Evolutionary conservation across 1,284 basidiomycete species (phyloP).

Genomic region (Golubevia sp.): DNA sequence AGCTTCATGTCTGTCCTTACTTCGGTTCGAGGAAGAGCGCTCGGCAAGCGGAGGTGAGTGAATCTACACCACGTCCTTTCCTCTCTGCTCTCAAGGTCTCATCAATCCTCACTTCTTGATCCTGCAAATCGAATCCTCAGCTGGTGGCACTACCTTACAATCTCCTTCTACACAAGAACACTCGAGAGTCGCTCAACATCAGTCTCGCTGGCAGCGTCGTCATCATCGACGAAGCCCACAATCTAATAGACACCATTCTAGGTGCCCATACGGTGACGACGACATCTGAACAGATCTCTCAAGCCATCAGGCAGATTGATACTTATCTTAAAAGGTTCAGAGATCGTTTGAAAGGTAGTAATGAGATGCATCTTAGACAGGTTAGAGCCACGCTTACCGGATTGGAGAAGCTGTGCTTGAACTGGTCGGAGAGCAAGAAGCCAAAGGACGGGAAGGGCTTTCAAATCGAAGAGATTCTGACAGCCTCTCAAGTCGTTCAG

Average conservation of each 20-base stretch:
- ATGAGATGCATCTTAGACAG: conserved; percentile 80
- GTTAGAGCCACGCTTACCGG: conserved; percentile 75
- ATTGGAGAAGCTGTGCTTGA: conserved; percentile 68
- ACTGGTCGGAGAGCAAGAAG: conserved; percentile 63
- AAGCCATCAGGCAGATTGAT: conserved; percentile 77
- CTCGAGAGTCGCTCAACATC: conserved; percentile 81
- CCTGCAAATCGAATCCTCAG: conserved; percentile 62
- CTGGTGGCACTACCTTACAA: conserved; percentile 92
- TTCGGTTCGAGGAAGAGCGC: conserved; percentile 87
- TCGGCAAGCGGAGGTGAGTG: conserved; percentile 81
- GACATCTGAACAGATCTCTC: conserved; percentile 68
- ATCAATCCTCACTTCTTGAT: neutral
- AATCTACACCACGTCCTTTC: neutral
- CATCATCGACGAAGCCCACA: conserved; percentile 95
- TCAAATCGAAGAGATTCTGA: conserved; percentile 69
- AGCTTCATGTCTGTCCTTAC: conserved; percentile 81
- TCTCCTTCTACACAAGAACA: conserved; percentile 80
- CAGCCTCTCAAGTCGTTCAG: conserved; percentile 70
- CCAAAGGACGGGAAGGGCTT: conserved; percentile 38
- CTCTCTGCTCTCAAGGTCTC: conserved; percentile 11
- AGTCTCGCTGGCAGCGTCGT: conserved; percentile 77
- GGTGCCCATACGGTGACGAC: conserved; percentile 80
- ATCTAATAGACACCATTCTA: conserved; percentile 73
- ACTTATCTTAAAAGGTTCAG: conserved; percentile 81
- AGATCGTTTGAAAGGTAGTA: conserved; percentile 73